Percentiles rank a stretch among this genome's conserved stretches.
These are phyloP conservation scores for Dothistroma septosporum DNA, from an alignment of 2,329 filamentous ascomycete species.

Conservation along the genomic window DNA sequence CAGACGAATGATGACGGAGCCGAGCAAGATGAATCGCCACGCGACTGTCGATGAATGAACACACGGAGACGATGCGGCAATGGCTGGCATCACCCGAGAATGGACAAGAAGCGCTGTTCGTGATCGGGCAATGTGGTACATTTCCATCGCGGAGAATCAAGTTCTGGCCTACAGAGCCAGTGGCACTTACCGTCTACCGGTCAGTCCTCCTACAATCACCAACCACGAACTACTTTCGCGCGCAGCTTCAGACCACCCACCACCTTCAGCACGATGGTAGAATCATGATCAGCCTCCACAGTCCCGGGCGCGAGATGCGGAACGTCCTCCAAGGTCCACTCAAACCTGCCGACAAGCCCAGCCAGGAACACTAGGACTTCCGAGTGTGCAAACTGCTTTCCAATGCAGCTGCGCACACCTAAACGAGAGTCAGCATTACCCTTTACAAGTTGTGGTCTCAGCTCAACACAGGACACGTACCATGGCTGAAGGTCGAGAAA, in stretches of 20 bases:
- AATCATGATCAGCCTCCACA: neutral
- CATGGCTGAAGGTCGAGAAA: conserved; percentile 1
- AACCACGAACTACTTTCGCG: neutral
- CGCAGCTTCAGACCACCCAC: neutral
- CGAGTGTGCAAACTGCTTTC: neutral
- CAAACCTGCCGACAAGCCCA: neutral
- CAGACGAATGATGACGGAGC: too few relatives aligned
- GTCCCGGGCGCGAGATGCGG: neutral
- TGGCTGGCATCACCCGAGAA: too few relatives aligned
- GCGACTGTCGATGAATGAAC: too few relatives aligned
- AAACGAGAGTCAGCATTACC: too few relatives aligned
- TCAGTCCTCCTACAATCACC: neutral
- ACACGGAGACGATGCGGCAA: too few relatives aligned
- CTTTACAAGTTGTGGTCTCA: too few relatives aligned
- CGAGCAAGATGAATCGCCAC: too few relatives aligned
- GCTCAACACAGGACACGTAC: neutral
- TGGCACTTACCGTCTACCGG: too few relatives aligned
- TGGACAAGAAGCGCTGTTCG: too few relatives aligned
- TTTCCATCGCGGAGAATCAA: too few relatives aligned
- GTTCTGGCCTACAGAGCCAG: too few relatives aligned
- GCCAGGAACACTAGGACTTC: neutral
- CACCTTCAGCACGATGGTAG: neutral
- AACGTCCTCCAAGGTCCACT: neutral
- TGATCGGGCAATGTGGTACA: too few relatives aligned
- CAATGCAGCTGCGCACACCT: neutral